Conservation (phyloP, 164 flowering plant species). For the Houttuynia cordata region DNA sequence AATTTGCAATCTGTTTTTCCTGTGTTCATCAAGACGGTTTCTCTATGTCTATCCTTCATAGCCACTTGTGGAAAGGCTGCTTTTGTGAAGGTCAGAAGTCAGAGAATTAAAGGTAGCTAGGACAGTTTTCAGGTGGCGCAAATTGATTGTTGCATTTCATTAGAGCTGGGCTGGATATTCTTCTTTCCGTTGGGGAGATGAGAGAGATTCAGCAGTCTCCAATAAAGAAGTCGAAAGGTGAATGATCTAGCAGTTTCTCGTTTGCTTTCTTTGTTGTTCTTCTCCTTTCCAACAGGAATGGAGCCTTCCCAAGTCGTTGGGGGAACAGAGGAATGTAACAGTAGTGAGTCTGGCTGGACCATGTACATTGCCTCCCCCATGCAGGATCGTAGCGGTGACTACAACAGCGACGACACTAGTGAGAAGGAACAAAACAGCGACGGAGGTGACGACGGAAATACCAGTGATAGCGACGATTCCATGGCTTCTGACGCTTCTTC, state of each 20-base stretch:
- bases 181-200: no score
- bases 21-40: constrained; percentile 1
- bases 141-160: constrained; percentile 12
- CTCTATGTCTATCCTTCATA: constrained; percentile 3
- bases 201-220: background rate
- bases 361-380: constrained; percentile 54
- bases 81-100: constrained; percentile 1
- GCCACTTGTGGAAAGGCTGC: constrained; percentile 1
- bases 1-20: constrained; percentile 4
- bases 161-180: constrained; percentile 13
- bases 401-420: background rate
- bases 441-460: background rate
- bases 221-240: background rate
- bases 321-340: constrained; percentile 25
- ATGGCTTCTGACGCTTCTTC: constrained; percentile 90
- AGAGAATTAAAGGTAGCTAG: constrained; percentile 19
- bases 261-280: background rate
- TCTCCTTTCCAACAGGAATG: constrained; percentile 16
- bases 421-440: constrained; percentile 6
- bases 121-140: constrained; percentile 24
- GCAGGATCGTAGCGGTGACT: constrained; percentile 22
- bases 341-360: constrained; percentile 88
- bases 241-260: background rate
- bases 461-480: constrained; percentile 53
- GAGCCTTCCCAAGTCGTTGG: constrained; percentile 32